A percentile compares a stretch with the other conserved stretches of the same genome.
Evolutionary conservation across 495 filamentous ascomycete species (phyloP).

Genomic region (Aspergillus baeticus): DNA sequence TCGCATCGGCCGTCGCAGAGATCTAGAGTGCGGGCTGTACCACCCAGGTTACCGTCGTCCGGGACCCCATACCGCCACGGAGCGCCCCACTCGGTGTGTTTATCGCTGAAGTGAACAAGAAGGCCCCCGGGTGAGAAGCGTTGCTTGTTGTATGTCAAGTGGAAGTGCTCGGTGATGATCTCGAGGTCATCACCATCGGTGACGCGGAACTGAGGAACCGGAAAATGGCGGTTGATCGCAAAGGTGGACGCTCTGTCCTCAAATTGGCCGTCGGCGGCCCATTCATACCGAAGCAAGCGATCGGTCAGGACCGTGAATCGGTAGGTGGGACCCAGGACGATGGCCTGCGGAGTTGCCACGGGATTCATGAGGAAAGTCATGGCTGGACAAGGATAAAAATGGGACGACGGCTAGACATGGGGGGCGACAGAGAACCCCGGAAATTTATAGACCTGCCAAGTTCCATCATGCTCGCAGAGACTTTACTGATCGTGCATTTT

Average conservation of each 20-base stretch:
- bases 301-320: conserved; percentile 56
- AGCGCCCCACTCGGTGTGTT: conserved; percentile 27
- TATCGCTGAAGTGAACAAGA: conserved; percentile 34
- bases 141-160: conserved; percentile 52
- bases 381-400: no score
- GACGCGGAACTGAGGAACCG: conserved; percentile 47
- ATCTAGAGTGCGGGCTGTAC: conserved; percentile 56
- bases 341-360: no score
- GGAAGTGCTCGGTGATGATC: conserved; percentile 50
- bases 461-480: no score
- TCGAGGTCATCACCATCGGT: conserved; percentile 41
- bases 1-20: conserved; percentile 44
- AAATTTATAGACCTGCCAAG: no score
- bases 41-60: conserved; percentile 43
- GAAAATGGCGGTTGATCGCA: conserved; percentile 49
- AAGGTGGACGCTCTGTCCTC: conserved; percentile 59
- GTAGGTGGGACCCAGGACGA: conserved; percentile 46
- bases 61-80: conserved; percentile 47
- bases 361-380: no score
- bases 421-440: no score
- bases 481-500: no score
- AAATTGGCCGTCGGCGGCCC: conserved; percentile 53
- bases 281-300: conserved; percentile 55
- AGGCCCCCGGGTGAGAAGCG: conserved; percentile 47
- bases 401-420: no score